Conservation (phyloP, 495 filamentous ascomycete species). For the Penicillium subrubescens region DNA sequence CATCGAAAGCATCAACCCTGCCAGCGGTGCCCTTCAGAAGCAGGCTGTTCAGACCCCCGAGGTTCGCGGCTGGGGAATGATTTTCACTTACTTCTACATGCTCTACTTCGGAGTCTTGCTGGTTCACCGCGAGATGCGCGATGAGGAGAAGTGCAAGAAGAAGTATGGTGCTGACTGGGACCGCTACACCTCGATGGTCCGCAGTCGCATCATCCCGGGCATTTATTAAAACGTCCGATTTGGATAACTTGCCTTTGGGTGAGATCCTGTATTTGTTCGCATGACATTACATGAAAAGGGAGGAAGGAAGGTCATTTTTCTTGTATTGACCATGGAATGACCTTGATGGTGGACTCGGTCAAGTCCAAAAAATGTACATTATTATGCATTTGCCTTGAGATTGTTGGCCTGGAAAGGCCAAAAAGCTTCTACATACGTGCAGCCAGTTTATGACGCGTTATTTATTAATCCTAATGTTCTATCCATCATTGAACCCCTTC, state of each 20-base stretch:
- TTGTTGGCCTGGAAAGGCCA: background rate
- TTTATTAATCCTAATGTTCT: constrained; percentile 9
- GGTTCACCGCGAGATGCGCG: constrained; percentile 85
- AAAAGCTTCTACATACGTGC: constrained; percentile 1
- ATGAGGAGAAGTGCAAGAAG: constrained; percentile 86
- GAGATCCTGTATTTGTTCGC: background rate
- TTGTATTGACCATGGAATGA: background rate
- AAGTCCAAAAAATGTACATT: background rate
- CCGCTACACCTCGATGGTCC: constrained; percentile 81
- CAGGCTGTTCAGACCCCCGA: constrained; percentile 68
- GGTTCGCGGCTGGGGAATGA: constrained; percentile 75
- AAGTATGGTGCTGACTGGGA: constrained; percentile 97
- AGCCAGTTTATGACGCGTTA: background rate
- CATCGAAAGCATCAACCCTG: constrained; percentile 44
- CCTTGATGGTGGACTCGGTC: background rate
- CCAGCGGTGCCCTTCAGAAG: constrained; percentile 55
- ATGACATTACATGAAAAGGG: background rate
- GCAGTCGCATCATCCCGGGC: constrained; percentile 84
- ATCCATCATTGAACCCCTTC: constrained; percentile 12
- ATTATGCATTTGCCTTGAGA: background rate
- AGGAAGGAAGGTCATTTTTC: background rate
- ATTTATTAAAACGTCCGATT: constrained; percentile 64
- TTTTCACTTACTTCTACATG: constrained; percentile 94
- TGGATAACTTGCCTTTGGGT: background rate
- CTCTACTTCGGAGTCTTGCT: constrained; percentile 89